Base-by-base conservation (phyloP, 2,329 filamentous ascomycete species). In the Colletotrichum higginsianum region DNA sequence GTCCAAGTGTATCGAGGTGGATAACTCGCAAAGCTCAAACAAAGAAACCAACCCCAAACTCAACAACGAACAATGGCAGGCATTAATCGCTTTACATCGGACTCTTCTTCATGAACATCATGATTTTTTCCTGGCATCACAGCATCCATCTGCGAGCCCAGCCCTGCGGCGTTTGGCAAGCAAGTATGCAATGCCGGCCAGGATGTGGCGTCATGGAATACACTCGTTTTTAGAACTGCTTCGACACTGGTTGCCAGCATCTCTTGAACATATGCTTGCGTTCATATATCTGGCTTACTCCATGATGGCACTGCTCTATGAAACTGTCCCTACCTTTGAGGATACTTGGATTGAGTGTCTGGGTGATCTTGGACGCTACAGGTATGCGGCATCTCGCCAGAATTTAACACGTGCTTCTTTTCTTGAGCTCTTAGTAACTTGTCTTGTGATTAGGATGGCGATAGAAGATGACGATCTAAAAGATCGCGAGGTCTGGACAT, bases 291-390 rank as follows among this genome's bases (percentile, higher is more conserved):
- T 96, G 18, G 92, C 95, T 0, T 98, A 98, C 74, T 93, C 92
- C 2, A 97, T 97, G 90, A 94, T 98, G 88, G 92, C 94, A 0
- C 81, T 98, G 0, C 82, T 98, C 0, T 93, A 95, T 71, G 96
- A 98, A 76, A 97, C 94, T 0, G 94, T 98, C 0, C 91, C 93
- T 0, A 86, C 89, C 0, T 98, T 97, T 75, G 89, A 93, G 63
- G 93, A 96, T 68, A 98, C 94, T 0, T 98, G 96, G 96, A 94
- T 97, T 11, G 96, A 98, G 75, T 98, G 95, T 64, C 83, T 98
- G 0, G 96, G 96, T 0, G 95, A 98, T 77, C 82, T 98, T 0
- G 93, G 92, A 0, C 86, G 95, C 23, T 98, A 97, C 55, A 80
- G 87, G 0, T 71, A 23, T 21, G 67, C 30, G 4, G 18, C 46